Percentiles rank a stretch among this genome's conserved stretches.
These are phyloP conservation scores for Cutaneotrichosporon sp. DNA, from an alignment of 1,284 basidiomycete genomes.

Conservation along the genomic window DNA sequence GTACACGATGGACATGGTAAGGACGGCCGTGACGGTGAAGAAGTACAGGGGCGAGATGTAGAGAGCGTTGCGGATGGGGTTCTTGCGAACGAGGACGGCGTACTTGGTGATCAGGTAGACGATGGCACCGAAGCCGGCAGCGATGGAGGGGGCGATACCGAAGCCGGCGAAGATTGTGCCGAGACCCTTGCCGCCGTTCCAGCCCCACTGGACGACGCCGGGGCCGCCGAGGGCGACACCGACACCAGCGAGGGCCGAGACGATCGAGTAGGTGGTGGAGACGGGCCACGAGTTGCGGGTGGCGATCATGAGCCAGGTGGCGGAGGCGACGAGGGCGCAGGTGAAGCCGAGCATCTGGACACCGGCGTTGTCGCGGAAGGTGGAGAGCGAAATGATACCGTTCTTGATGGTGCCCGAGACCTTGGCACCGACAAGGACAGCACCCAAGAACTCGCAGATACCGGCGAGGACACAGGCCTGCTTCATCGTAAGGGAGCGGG, in stretches of 20 bases:
- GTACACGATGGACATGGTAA: constrained; percentile 52
- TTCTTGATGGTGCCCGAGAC: constrained; percentile 57
- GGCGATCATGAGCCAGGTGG: constrained; percentile 55
- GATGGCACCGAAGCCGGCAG: constrained; percentile 55
- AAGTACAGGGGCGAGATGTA: constrained; percentile 55
- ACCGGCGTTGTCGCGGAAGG: constrained; percentile 55
- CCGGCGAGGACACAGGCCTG: constrained; percentile 55
- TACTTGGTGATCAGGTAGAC: constrained; percentile 56
- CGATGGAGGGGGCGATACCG: constrained; percentile 50
- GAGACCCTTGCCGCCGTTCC: constrained; percentile 57
- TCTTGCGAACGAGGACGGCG: constrained; percentile 50
- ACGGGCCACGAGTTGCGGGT: constrained; percentile 55
- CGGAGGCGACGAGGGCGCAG: constrained; percentile 52
- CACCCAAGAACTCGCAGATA: constrained; percentile 55
- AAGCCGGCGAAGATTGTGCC: constrained; percentile 55
- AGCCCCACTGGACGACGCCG: constrained; percentile 57
- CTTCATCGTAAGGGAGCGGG: constrained; percentile 55
- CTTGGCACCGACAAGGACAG: constrained; percentile 54
- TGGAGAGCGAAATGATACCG: constrained; percentile 50
- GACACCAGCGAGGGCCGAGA: constrained; percentile 57
- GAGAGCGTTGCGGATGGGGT: constrained; percentile 48
- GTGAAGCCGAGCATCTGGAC: constrained; percentile 57
- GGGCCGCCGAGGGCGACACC: constrained; percentile 56
- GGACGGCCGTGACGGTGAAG: constrained; percentile 49
- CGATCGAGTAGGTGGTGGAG: constrained; percentile 56